A percentile compares a stretch with the other conserved stretches of the same genome.
Conservation (phyloP, 179 eudicot species). For the Silene coronaria region DNA sequence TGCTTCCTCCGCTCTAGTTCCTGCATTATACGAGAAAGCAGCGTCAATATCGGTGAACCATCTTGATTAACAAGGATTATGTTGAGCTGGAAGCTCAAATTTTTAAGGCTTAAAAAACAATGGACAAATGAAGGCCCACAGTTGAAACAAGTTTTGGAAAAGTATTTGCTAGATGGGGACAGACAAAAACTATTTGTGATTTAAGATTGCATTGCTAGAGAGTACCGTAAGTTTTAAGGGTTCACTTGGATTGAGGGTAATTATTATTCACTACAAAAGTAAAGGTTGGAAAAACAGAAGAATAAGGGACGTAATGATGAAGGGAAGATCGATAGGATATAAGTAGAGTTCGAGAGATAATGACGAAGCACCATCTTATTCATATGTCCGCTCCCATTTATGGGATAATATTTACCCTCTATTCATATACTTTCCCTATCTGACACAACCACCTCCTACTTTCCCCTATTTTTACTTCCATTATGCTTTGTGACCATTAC, state of each 20-base stretch:
- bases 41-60: not conserved
- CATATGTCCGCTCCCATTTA: not conserved
- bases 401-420: too few relatives aligned
- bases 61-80: not conserved
- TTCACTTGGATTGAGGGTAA: not conserved
- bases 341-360: too few relatives aligned
- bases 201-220: not conserved
- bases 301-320: not conserved
- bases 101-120: not conserved
- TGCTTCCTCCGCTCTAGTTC: constrained; percentile 33
- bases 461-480: not conserved
- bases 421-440: not conserved
- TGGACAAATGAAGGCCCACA: not conserved
- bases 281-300: not conserved
- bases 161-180: not conserved
- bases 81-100: not conserved
- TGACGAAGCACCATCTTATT: not conserved
- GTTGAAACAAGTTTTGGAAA: not conserved
- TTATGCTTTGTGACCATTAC: not conserved
- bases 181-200: not conserved
- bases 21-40: constrained; percentile 25
- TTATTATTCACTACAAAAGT: not conserved
- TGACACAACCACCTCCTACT: not conserved
- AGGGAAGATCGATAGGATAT: not conserved
- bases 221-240: not conserved